Evolutionary conservation across 225 moss, liverwort and hornwort genomes (phyloP).

Genomic region (Polytrichum commune): DNA sequence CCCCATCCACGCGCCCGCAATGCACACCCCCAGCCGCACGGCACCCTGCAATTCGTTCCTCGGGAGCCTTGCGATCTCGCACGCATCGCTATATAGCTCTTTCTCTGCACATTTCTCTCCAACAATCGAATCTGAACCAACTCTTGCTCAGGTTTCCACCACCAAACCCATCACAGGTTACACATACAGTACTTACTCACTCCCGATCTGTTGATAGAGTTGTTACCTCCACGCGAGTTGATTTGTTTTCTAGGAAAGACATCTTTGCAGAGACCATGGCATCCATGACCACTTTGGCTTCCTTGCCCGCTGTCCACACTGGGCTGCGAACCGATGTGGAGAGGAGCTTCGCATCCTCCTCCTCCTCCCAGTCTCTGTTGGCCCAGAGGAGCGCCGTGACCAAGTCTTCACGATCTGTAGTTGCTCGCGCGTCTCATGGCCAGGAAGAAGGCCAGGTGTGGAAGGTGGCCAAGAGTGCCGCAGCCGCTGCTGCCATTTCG

Average conservation of each 20-base stretch:
- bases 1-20: constrained; percentile 15
- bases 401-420: constrained; percentile 8
- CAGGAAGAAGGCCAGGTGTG: constrained; percentile 13
- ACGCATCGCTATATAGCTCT: neutral
- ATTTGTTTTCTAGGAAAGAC: neutral
- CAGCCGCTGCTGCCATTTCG: constrained; percentile 37
- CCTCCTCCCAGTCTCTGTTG: constrained; percentile 15
- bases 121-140: no score
- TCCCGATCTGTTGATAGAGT: neutral
- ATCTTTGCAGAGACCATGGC: constrained; percentile 18
- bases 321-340: constrained; percentile 25
- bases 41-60: constrained; percentile 5
- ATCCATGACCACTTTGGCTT: constrained; percentile 20
- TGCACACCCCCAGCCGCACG: neutral
- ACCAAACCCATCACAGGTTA: no score
- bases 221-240: neutral
- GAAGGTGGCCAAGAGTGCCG: constrained; percentile 27
- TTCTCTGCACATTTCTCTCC: neutral
- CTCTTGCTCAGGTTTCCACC: no score
- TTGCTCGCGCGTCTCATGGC: constrained; percentile 10
- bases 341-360: constrained; percentile 11
- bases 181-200: no score
- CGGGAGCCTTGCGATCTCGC: neutral
- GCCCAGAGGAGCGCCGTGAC: constrained; percentile 2
- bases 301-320: constrained; percentile 22